Evolutionary conservation across 495 filamentous ascomycete genomes (phyloP).

Genomic region (Geoglossum glabrum): DNA sequence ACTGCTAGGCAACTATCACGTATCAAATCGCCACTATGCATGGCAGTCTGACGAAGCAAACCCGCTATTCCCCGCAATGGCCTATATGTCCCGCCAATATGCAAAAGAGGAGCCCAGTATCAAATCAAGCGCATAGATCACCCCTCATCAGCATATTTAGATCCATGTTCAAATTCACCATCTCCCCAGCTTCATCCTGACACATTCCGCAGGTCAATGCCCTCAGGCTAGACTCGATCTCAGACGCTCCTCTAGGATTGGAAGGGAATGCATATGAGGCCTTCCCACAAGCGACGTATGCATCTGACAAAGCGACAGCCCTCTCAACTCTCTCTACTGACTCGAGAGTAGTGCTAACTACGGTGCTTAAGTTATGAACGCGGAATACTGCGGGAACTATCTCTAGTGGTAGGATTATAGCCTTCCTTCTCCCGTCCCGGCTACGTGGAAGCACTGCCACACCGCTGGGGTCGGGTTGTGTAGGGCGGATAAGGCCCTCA

Average conservation of each 20-base stretch:
- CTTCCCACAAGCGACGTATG: neutral
- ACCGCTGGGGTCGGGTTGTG: no score
- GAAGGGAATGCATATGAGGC: neutral
- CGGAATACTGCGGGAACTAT: neutral
- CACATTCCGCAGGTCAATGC: neutral
- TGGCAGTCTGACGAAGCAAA: no score
- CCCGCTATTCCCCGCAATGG: no score
- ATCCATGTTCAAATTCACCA: neutral
- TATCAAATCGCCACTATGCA: no score
- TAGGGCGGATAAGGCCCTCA: neutral
- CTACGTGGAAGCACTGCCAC: neutral
- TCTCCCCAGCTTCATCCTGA: neutral
- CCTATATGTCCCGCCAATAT: no score
- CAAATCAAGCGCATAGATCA: neutral
- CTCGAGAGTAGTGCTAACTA: neutral
- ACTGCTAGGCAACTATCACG: no score
- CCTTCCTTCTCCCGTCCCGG: neutral
- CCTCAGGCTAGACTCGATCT: neutral
- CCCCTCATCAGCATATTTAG: neutral
- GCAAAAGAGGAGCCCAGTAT: neutral
- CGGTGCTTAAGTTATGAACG: neutral
- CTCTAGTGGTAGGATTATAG: constrained; percentile 2
- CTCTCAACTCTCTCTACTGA: neutral
- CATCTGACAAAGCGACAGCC: neutral
- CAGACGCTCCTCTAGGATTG: neutral